These are phyloP conservation scores for Fusarium agapanthi DNA, from an alignment of 2,329 filamentous ascomycete species.

Conservation along the genomic window DNA sequence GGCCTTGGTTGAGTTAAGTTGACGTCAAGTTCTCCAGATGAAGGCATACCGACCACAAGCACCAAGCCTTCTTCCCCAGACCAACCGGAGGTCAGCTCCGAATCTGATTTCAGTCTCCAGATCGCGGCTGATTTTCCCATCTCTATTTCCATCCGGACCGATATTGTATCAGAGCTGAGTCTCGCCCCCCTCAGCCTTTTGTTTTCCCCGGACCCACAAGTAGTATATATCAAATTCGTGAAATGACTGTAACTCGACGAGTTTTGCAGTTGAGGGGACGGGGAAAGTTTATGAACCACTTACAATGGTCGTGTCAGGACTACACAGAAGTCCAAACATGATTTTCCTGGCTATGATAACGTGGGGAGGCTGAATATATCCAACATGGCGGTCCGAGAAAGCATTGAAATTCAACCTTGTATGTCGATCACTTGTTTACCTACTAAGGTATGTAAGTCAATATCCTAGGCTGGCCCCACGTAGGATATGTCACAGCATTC, in stretches of 20 bases:
- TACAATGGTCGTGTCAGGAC: not conserved
- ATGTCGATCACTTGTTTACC: slow-evolving; percentile 14
- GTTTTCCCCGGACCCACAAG: slow-evolving; percentile 2
- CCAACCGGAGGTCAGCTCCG: slow-evolving; percentile 26
- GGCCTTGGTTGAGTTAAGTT: slow-evolving; percentile 8
- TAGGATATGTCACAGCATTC: not conserved
- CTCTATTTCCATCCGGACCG: not conserved
- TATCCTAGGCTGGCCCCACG: slow-evolving; percentile 7
- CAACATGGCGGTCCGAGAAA: not conserved
- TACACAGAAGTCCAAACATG: not conserved
- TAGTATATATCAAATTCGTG: not conserved
- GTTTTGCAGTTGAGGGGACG: not conserved
- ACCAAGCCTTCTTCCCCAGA: slow-evolving; percentile 1
- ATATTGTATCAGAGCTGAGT: not conserved
- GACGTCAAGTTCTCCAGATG: slow-evolving; percentile 27
- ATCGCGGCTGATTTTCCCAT: not conserved
- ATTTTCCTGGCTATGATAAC: not conserved
- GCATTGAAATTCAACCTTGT: slow-evolving; percentile 10
- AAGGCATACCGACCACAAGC: slow-evolving; percentile 5
- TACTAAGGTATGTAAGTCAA: not conserved
- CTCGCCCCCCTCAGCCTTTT: not conserved
- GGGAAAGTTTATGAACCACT: not conserved
- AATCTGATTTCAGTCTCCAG: not conserved
- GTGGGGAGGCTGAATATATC: not conserved
- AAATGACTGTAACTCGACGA: not conserved